Percentiles rank a stretch among this genome's conserved stretches.
phyloP scores from a whole-genome alignment of 1,284 basidiomycete genomes.

The Pisolithus thermaeus region DNA sequence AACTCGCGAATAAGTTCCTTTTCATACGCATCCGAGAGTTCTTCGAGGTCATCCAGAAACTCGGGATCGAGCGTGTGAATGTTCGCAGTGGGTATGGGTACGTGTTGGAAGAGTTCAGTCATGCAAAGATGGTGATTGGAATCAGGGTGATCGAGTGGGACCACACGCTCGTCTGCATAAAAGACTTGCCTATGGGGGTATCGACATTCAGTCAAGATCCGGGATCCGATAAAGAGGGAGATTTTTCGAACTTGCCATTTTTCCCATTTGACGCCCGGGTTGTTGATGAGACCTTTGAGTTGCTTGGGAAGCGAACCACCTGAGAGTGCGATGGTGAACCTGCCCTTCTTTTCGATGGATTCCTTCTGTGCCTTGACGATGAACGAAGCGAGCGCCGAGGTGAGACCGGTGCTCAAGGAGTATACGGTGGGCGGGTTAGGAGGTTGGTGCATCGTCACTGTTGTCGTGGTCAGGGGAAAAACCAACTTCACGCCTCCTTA shows the following conservation, averaged over 20 bases:
- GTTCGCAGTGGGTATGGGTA: conserved; percentile 72
- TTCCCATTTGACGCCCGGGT: conserved; percentile 85
- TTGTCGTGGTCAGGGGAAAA: conserved; percentile 18
- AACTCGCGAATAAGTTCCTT: conserved; percentile 89
- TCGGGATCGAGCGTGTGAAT: conserved; percentile 82
- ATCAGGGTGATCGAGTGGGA: conserved; percentile 88
- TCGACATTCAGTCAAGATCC: conserved; percentile 1
- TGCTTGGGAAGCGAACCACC: conserved; percentile 90
- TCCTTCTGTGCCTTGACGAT: conserved; percentile 88
- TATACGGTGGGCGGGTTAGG: conserved; percentile 68
- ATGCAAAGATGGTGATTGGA: conserved; percentile 85
- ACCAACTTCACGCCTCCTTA: background rate
- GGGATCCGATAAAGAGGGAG: background rate
- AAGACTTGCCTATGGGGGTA: conserved; percentile 79
- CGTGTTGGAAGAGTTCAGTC: conserved; percentile 77
- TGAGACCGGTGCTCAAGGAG: conserved; percentile 64
- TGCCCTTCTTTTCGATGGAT: conserved; percentile 80
- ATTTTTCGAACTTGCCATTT: conserved; percentile 70
- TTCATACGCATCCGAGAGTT: conserved; percentile 90
- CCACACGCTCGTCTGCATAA: conserved; percentile 95
- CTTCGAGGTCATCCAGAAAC: conserved; percentile 73
- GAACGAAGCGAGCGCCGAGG: conserved; percentile 71
- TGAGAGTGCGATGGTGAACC: conserved; percentile 90
- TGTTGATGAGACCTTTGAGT: conserved; percentile 68
- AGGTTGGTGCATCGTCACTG: conserved; percentile 37